Percentiles rank a stretch among this genome's conserved stretches.
Conservation (phyloP, 345 rosid species). For the Gossypium longicalyx region DNA sequence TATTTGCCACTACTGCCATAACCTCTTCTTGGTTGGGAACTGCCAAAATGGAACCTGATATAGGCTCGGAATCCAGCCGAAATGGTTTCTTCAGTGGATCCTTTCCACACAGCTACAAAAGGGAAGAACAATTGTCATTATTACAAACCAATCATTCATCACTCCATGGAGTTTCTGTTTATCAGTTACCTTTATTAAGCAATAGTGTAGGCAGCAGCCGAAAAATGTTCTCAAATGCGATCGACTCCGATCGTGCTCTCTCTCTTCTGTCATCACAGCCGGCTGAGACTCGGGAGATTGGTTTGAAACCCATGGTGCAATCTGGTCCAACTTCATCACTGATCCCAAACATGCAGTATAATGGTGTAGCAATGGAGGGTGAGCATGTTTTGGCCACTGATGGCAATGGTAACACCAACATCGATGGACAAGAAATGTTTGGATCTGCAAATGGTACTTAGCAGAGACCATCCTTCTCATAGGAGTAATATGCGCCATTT, state of each 20-base stretch:
- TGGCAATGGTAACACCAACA: constrained; percentile 25
- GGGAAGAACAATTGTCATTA: constrained; percentile 42
- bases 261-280: constrained; percentile 85
- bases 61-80: constrained; percentile 22
- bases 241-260: constrained; percentile 53
- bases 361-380: constrained; percentile 25
- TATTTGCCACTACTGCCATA: constrained; percentile 26
- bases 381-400: constrained; percentile 30
- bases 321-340: constrained; percentile 34
- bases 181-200: constrained; percentile 9
- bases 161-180: constrained; percentile 27
- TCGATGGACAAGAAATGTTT: constrained; percentile 29
- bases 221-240: constrained; percentile 31
- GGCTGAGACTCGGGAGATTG: constrained; percentile 34
- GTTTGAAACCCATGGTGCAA: constrained; percentile 37
- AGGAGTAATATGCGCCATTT: constrained; percentile 40
- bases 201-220: constrained; percentile 18
- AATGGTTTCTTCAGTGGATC: constrained; percentile 31
- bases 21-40: constrained; percentile 42
- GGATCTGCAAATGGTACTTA: constrained; percentile 39
- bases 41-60: constrained; percentile 34
- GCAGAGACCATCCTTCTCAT: constrained; percentile 50
- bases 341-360: constrained; percentile 38
- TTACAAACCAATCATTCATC: constrained; percentile 30
- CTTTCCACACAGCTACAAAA: constrained; percentile 27